Conservation (phyloP, 2,329 filamentous ascomycete genomes). For the Thielaviopsis populi region DNA sequence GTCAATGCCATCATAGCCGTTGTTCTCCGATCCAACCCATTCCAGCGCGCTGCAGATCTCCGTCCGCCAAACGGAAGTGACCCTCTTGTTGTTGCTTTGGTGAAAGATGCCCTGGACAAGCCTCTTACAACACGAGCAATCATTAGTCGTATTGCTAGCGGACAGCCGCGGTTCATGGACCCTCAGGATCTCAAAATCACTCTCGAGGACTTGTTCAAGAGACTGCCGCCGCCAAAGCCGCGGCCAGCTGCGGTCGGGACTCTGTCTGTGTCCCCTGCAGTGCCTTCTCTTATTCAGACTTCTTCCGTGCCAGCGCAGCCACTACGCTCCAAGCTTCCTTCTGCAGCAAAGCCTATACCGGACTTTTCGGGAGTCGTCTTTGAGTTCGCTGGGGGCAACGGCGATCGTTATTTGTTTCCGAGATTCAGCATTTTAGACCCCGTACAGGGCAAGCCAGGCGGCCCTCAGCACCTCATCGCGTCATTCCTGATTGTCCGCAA, state of each 20-base stretch:
- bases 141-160: slow-evolving; percentile 39
- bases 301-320: neutral
- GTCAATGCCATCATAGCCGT: slow-evolving; percentile 43
- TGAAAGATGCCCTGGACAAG: slow-evolving; percentile 43
- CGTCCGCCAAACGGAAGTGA: slow-evolving; percentile 40
- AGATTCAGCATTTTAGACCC: slow-evolving; percentile 51
- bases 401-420: slow-evolving; percentile 65
- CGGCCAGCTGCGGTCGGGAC: slow-evolving; percentile 15
- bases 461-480: slow-evolving; percentile 49
- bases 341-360: slow-evolving; percentile 22
- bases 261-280: slow-evolving; percentile 14
- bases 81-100: slow-evolving; percentile 39
- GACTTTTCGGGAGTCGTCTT: slow-evolving; percentile 54
- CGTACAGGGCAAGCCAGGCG: slow-evolving; percentile 8
- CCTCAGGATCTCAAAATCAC: slow-evolving; percentile 38
- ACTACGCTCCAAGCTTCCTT: slow-evolving; percentile 23
- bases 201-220: slow-evolving; percentile 32
- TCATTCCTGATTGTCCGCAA: slow-evolving; percentile 67
- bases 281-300: neutral
- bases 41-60: slow-evolving; percentile 38
- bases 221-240: slow-evolving; percentile 19
- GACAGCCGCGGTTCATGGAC: slow-evolving; percentile 35
- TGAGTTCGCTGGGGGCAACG: slow-evolving; percentile 50
- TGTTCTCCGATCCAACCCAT: slow-evolving; percentile 42
- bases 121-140: slow-evolving; percentile 32